Percentiles rank a stretch among this genome's conserved stretches.
These are phyloP conservation scores for Ophiostoma sp. DNA, from an alignment of 2,329 filamentous ascomycete genomes.

Conservation along the genomic window DNA sequence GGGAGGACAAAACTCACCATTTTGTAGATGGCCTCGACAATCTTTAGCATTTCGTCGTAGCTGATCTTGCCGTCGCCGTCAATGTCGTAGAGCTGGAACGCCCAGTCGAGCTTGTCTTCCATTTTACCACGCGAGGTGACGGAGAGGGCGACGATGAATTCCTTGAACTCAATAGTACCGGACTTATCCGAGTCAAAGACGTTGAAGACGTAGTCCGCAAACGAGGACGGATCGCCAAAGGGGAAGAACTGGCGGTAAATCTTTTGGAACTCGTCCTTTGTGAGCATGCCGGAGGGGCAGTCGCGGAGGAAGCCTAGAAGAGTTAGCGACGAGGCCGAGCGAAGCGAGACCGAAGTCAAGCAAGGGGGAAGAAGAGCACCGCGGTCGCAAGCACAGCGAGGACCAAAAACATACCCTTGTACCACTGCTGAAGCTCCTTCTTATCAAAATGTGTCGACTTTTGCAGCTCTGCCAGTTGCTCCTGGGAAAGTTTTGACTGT, in stretches of 20 bases:
- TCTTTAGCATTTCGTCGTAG: slow-evolving; percentile 98
- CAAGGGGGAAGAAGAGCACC: not conserved
- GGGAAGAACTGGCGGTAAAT: slow-evolving; percentile 99
- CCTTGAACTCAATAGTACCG: slow-evolving; percentile 98
- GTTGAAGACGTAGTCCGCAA: slow-evolving; percentile 98
- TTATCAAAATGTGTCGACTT: slow-evolving; percentile 98
- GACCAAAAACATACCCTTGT: slow-evolving; percentile 72
- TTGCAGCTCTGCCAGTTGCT: slow-evolving; percentile 93
- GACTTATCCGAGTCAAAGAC: slow-evolving; percentile 98
- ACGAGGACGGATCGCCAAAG: slow-evolving; percentile 94
- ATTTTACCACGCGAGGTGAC: slow-evolving; percentile 97
- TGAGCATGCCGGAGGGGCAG: slow-evolving; percentile 93
- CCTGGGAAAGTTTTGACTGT: slow-evolving; percentile 96
- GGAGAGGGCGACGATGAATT: slow-evolving; percentile 97
- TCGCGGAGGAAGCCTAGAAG: slow-evolving; percentile 92
- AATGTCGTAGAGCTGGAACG: slow-evolving; percentile 98
- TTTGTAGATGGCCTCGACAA: slow-evolving; percentile 99
- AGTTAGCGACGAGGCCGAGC: not conserved
- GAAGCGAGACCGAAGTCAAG: not conserved
- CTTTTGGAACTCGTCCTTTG: slow-evolving; percentile 98
- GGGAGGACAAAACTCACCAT: slow-evolving; percentile 64
- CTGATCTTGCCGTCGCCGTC: slow-evolving; percentile 98
- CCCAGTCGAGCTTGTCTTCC: slow-evolving; percentile 99
- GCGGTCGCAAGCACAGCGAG: not conserved
- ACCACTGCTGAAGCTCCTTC: slow-evolving; percentile 99